phyloP scores from a whole-genome alignment of 1,284 basidiomycete species.

The Fomitopsis betulina region DNA sequence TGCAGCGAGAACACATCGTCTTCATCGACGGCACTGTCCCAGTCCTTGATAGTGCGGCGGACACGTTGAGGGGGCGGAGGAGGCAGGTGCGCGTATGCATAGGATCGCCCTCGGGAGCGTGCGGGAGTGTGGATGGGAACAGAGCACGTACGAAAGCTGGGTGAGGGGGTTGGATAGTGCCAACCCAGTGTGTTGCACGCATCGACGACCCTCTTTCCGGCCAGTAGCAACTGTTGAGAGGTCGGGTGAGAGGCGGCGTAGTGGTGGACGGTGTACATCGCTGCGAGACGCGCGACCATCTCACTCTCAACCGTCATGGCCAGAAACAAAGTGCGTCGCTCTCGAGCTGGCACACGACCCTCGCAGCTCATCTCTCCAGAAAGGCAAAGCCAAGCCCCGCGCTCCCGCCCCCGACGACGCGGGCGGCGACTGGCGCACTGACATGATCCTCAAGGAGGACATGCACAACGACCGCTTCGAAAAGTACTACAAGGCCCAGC shows the following conservation, averaged over 20 bases:
- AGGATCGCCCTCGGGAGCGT: not conserved
- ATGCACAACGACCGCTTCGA: slow-evolving; percentile 75
- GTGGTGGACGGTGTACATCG: slow-evolving; percentile 2
- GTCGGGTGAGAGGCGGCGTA: not conserved
- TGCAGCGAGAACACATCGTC: slow-evolving; percentile 9
- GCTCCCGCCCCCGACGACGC: not conserved
- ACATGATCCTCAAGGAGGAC: slow-evolving; percentile 46
- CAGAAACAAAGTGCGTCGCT: not conserved
- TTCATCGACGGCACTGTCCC: slow-evolving; percentile 3
- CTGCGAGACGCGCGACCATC: no score
- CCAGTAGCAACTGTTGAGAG: not conserved
- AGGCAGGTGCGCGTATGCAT: not conserved
- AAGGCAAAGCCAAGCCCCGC: not conserved
- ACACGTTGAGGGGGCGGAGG: not conserved
- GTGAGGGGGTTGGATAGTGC: not conserved
- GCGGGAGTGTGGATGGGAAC: not conserved
- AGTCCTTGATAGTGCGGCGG: slow-evolving; percentile 3
- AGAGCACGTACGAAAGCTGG: not conserved
- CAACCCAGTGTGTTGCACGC: not conserved
- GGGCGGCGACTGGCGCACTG: slow-evolving; percentile 22
- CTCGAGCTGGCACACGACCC: not conserved
- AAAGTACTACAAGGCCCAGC: slow-evolving; percentile 74
- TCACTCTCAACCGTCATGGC: not conserved
- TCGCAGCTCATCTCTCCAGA: not conserved
- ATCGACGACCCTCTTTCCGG: not conserved